phyloP scores from a whole-genome alignment of 805 yeast genomes.

The Candida hispaniensis region DNA sequence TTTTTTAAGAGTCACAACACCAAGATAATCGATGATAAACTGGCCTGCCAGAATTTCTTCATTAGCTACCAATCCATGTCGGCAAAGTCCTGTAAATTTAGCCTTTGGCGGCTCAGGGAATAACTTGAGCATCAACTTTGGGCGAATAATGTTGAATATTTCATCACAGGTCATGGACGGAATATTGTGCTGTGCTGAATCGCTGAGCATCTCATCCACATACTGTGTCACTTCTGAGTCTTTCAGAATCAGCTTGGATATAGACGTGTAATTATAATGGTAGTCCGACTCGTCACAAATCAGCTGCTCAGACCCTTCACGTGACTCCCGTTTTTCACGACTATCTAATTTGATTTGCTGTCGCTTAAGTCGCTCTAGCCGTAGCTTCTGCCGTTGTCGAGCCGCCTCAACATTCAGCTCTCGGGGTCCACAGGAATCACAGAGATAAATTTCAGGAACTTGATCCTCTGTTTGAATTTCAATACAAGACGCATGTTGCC shows the following conservation, averaged over 20 bases:
- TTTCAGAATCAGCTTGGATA: no score
- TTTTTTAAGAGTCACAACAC: constrained; percentile 58
- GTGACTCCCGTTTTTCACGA: constrained; percentile 12
- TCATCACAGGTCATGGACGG: constrained; percentile 17
- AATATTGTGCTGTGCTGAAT: constrained; percentile 16
- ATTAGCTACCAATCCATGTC: constrained; percentile 47
- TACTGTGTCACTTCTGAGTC: constrained; percentile 5
- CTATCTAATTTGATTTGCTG: constrained; percentile 7
- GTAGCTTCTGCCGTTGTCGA: constrained; percentile 31
- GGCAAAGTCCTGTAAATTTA: constrained; percentile 54
- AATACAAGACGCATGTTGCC: constrained; percentile 95
- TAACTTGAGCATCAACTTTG: constrained; percentile 40
- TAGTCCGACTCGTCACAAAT: constrained; percentile 10
- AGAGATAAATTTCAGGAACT: constrained; percentile 73
- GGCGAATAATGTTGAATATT: constrained; percentile 23
- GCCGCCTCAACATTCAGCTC: constrained; percentile 37
- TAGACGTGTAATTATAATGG: constrained; percentile 11
- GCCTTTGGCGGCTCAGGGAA: constrained; percentile 48
- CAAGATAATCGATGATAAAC: constrained; percentile 51
- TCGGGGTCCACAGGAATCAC: constrained; percentile 60
- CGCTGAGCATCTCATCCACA: constrained; percentile 2
- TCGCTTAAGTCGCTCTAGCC: constrained; percentile 15
- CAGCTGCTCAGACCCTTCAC: constrained; percentile 13
- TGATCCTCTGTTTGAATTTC: constrained; percentile 58
- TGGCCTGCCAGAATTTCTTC: constrained; percentile 37